Evolutionary conservation across 495 filamentous ascomycete genomes (phyloP).

Genomic region (Hyaloscypha variabilis): DNA sequence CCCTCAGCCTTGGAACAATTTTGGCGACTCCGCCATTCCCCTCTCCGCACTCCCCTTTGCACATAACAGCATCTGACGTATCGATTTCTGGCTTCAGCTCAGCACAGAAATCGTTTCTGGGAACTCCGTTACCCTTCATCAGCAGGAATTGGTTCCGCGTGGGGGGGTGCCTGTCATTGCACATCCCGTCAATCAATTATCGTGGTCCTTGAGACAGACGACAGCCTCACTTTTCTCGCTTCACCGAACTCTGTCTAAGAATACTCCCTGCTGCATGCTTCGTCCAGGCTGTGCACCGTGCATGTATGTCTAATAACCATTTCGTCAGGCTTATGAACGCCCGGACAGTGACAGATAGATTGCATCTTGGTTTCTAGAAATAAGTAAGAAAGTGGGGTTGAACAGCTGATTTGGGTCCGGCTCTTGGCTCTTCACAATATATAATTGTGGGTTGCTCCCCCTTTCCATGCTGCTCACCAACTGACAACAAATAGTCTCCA

Average conservation of each 20-base stretch:
- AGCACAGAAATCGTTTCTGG: neutral
- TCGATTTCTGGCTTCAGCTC: slow-evolving; percentile 5
- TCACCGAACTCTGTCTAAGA: neutral
- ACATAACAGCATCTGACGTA: slow-evolving; percentile 1
- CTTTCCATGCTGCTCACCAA: neutral
- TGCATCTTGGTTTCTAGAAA: slow-evolving; percentile 10
- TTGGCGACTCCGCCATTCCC: neutral
- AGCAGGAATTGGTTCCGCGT: neutral
- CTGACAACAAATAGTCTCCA: neutral
- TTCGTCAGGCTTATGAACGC: slow-evolving; percentile 2
- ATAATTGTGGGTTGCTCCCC: slow-evolving; percentile 1
- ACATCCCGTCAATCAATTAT: neutral
- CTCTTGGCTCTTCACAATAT: neutral
- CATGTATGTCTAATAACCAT: neutral
- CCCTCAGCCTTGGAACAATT: neutral
- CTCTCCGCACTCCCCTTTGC: neutral
- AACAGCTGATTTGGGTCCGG: slow-evolving; percentile 2
- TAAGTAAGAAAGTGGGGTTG: slow-evolving; percentile 18
- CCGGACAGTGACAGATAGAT: neutral
- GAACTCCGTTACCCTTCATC: neutral
- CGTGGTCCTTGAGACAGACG: neutral
- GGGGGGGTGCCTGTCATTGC: slow-evolving; percentile 6
- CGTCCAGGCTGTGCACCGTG: slow-evolving; percentile 3
- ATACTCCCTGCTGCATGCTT: slow-evolving; percentile 4
- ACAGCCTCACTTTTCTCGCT: slow-evolving; percentile 18